Conservation (phyloP, 768 basidiomycete genomes). For the Mycena capillaripes region DNA sequence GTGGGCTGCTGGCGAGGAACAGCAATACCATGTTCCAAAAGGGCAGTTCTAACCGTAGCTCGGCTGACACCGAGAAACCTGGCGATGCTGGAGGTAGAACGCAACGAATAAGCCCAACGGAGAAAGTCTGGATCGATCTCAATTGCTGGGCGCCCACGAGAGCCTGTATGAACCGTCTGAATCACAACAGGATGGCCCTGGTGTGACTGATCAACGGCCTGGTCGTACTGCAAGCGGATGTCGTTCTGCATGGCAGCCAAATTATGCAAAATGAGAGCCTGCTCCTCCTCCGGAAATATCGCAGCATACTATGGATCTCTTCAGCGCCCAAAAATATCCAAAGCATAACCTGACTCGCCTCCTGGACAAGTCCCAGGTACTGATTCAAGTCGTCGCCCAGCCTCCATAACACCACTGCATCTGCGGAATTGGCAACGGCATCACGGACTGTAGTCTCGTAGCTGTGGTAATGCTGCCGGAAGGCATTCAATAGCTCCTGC, state of each 20-base stretch:
- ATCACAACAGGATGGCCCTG: neutral
- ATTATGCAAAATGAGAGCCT: neutral
- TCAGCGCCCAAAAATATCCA: neutral
- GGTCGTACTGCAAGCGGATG: neutral
- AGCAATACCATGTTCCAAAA: constrained; percentile 33
- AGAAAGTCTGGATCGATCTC: neutral
- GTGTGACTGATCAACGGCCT: neutral
- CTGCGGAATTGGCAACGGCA: constrained; percentile 8
- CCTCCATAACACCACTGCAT: constrained; percentile 31
- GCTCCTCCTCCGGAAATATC: neutral
- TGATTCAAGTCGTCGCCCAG: constrained; percentile 36
- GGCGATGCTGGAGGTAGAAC: neutral
- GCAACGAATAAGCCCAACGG: neutral
- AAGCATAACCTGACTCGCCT: constrained; percentile 2
- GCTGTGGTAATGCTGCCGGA: constrained; percentile 23
- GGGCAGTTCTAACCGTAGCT: neutral
- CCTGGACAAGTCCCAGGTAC: constrained; percentile 22
- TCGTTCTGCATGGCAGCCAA: neutral
- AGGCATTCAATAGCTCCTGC: constrained; percentile 29
- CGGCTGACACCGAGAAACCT: neutral
- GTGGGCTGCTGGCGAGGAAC: constrained; percentile 27
- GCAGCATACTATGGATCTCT: neutral
- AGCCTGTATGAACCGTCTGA: neutral
- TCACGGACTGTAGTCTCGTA: constrained; percentile 20
- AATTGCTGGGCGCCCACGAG: neutral